Evolutionary conservation across 2,329 filamentous ascomycete species (phyloP).

Genomic region (Xylariaceae sp.): DNA sequence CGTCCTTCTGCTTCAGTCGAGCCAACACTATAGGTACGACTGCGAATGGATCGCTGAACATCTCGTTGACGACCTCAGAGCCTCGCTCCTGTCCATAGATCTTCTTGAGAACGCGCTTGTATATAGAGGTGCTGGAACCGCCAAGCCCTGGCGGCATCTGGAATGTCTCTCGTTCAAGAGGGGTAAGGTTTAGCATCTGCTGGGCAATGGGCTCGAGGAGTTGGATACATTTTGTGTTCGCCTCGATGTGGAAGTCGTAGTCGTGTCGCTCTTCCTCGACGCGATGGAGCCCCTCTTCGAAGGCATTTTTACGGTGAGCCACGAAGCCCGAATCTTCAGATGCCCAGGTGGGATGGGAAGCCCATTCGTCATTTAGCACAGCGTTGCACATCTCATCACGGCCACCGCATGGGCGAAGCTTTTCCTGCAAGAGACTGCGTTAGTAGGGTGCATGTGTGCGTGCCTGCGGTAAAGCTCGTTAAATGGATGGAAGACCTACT

Average conservation of each 20-base stretch:
- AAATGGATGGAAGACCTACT: constrained; percentile 34
- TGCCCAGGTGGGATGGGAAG: constrained; percentile 96
- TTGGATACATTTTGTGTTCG: constrained; percentile 90
- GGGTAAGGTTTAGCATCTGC: constrained; percentile 74
- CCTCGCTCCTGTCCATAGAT: constrained; percentile 85
- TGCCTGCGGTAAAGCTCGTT: not conserved
- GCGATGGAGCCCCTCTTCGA: constrained; percentile 87
- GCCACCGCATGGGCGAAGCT: constrained; percentile 85
- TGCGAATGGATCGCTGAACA: constrained; percentile 76
- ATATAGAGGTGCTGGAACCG: constrained; percentile 92
- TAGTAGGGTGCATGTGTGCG: not conserved
- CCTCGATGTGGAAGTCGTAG: constrained; percentile 97
- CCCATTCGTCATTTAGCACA: constrained; percentile 96
- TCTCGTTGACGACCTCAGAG: constrained; percentile 75
- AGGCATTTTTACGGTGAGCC: constrained; percentile 92
- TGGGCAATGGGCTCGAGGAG: constrained; percentile 91
- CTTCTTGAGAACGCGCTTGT: constrained; percentile 95
- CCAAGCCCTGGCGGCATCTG: constrained; percentile 77
- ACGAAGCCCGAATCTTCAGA: constrained; percentile 98
- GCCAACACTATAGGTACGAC: constrained; percentile 86
- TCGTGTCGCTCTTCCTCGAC: constrained; percentile 98
- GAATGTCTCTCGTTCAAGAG: constrained; percentile 67
- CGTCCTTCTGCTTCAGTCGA: constrained; percentile 89
- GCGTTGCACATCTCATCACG: constrained; percentile 90
- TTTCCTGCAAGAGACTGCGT: constrained; percentile 48